Evolutionary conservation across 83 land plant species (phyloP).

Genomic region (Larix sibirica): DNA sequence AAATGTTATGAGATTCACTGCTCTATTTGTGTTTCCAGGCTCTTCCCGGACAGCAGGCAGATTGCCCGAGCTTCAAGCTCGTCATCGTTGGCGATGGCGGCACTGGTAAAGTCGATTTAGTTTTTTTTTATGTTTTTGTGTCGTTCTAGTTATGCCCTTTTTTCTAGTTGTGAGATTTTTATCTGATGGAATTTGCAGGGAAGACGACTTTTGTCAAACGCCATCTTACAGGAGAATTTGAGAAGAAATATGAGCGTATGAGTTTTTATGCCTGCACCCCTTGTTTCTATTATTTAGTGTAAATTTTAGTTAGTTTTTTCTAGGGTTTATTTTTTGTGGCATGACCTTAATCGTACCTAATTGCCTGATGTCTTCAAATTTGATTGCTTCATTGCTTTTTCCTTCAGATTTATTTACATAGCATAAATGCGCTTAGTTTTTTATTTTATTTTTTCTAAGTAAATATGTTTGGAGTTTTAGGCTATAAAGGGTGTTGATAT

Average conservation of each 20-base stretch:
- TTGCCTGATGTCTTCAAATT: background rate
- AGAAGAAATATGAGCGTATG: slow-evolving; percentile 88
- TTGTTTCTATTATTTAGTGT: too few species aligned
- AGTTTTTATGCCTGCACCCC: background rate
- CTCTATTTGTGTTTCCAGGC: too few species aligned
- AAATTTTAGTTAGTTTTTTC: too few species aligned
- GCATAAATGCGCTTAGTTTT: too few species aligned
- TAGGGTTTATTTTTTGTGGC: too few species aligned
- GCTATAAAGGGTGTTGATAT: background rate
- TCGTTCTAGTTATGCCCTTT: too few species aligned
- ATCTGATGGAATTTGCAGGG: slow-evolving; percentile 31
- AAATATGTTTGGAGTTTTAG: too few species aligned
- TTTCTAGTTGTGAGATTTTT: too few species aligned
- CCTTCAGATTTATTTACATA: too few species aligned
- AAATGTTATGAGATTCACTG: too few species aligned
- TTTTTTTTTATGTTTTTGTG: too few species aligned
- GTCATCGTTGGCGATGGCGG: slow-evolving; percentile 58
- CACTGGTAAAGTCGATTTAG: slow-evolving; percentile 20
- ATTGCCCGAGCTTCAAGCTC: slow-evolving; percentile 45
- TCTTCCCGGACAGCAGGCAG: slow-evolving; percentile 24
- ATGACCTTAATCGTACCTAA: background rate
- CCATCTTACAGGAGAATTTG: slow-evolving; percentile 83
- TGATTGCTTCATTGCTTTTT: background rate
- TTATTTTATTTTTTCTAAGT: too few species aligned
- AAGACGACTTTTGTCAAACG: slow-evolving; percentile 84